Evolutionary conservation across 2,329 filamentous ascomycete genomes (phyloP), one percentile per base, ranked within the genome.

Genomic region (Zalaria sp.): DNA sequence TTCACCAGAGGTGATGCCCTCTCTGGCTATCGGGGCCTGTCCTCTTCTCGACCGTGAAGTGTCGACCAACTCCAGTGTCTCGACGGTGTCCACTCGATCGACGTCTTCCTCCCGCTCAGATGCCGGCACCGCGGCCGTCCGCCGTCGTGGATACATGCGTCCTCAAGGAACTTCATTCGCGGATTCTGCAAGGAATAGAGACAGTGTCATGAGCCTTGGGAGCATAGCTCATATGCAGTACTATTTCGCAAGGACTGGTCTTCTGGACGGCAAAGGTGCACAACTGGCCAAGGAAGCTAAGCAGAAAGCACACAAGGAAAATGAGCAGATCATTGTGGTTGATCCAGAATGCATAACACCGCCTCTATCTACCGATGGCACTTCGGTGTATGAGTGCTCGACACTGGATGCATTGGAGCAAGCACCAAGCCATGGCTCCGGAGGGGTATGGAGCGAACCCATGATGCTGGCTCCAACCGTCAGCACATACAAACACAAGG

Each of bases 181-280:
- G 26, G 82, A 83, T 45, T 95, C 88, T 43, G 91, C 91, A 37
- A 79, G 79, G 57, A 86, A 86, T 39, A 75, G 91, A 48, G 89
- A 98, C 60, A 95, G 88, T 57, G 91, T 98, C 49, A 81, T 96
- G 76, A 94, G 86, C 56, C 66, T 98, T 47, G 91, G 91, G 42
- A 95, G 88, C 62, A 98, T 98, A 53, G 86, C 88, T 43, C 91
- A 98, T 65, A 69, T 98, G 56, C 91, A 98, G 62, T 94, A 96
- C 65, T 98, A 96, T 64, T 98, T 98, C 66, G 89, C 91, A 31
- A 74, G 91, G 45, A 98, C 91, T 1, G 91, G 91, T 4, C 65
- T 98, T 48, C 66, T 98, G 39, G 91, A 98, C 56, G 87, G 89
- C 43, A 95, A 95, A 59, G 89, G 88, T 31, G 91, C 78, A 41